A percentile compares a stretch with the other conserved stretches of the same genome.
These are phyloP conservation scores for Venturia oleaginea DNA, from an alignment of 2,329 filamentous ascomycete genomes.

Conservation along the genomic window DNA sequence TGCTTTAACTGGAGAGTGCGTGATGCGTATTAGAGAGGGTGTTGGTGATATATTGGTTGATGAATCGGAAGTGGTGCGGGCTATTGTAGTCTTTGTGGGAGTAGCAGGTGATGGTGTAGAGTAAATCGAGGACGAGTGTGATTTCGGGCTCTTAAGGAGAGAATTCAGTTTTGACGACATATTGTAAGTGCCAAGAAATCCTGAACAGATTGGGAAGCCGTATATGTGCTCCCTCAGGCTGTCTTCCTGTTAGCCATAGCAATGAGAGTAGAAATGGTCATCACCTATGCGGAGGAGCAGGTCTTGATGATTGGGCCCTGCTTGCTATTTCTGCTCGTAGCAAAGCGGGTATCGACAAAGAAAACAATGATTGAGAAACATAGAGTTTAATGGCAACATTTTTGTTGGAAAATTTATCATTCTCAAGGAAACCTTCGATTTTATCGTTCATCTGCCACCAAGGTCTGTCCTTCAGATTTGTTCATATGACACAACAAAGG, in stretches of 20 bases:
- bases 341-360: neutral
- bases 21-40: neutral
- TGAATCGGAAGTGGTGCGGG: neutral
- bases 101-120: neutral
- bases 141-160: neutral
- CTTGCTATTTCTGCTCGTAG: neutral
- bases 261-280: neutral
- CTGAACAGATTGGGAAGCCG: neutral
- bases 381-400: slow-evolving; percentile 17
- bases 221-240: neutral
- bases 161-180: neutral
- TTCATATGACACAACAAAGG: neutral
- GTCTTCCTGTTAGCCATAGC: neutral
- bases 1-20: no score
- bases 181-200: neutral
- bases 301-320: neutral
- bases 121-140: neutral
- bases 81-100: neutral
- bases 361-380: neutral
- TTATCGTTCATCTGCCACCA: neutral
- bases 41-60: neutral
- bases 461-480: neutral
- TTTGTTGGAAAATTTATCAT: slow-evolving; percentile 18
- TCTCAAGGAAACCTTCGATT: slow-evolving; percentile 21
- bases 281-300: neutral